Evolutionary conservation across 345 rosid species (phyloP), one percentile per base, ranked within the genome.

Genomic region (Corchorus olitorius): DNA sequence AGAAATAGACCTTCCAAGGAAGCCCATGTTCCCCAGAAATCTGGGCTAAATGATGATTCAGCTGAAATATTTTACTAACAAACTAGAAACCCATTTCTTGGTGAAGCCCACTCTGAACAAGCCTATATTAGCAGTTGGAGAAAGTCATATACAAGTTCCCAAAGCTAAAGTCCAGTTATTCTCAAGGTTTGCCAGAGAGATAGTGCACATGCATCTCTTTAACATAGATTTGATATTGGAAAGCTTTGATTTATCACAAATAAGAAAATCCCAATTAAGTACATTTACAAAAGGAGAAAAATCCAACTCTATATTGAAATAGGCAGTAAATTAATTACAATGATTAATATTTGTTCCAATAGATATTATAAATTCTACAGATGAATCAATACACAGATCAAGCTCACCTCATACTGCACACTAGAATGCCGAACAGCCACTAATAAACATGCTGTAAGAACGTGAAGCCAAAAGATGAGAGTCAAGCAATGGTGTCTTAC

Each of bases 401-500:
- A 61, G 70, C 83, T 81, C 77, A 20, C 75, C 46, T 67, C 67
- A 41, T 17, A 19, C 22, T 67, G 70, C 66, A 77, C 58, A 17
- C 59, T 75, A 77, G 13, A 49, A 75, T 50, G 77, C 50, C 59
- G 72, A 62, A 74, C 27, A 50, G 72, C 58, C 59, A 27, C 64
- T 49, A 20, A 27, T 1, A 37, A 80, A 65, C 33, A 74, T 27
- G 19, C 11, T 8, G 78, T 45, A n/a, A 74, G 76, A 41, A 20
- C 49, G 35, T n/a, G 73, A 64, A 35, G 70, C 20, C 61, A 39
- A 76, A 27, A 27, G 27, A 70, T 43, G 22, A 35, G 54, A 64
- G 82, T 84, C 78, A 68, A 79, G 48, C 35, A 69, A 46, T 14
- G 35, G 76, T 77, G 65, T 61, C 70, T 65, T 72, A 6, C 81